Base-by-base conservation (phyloP, 768 basidiomycete species). In the Xerocomus spinulosus region DNA sequence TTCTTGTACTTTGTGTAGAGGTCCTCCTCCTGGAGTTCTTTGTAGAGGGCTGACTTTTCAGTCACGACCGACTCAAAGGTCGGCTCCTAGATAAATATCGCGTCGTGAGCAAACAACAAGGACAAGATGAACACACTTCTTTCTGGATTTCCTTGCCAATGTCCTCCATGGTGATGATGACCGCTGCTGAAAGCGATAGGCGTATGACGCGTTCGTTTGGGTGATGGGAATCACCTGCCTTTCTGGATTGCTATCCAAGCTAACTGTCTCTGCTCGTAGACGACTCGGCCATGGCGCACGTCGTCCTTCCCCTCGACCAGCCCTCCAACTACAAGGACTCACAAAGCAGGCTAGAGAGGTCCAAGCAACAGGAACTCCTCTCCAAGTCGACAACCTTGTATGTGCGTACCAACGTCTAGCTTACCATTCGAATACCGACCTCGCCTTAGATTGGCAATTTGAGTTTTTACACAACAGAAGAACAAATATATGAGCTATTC, bases 261-360 rank as follows among this genome's bases (percentile, higher is more conserved):
- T 26, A 25, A 28, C 26, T 28, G 10, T 10, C 5, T 28, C 10
- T n/a, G n/a, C 26, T 10, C 26, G 10, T 28, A 28, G 26, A 28
- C 26, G 50, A 63, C n/a, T n/a, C 58, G 57, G 62, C 57, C 65
- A 90, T 91, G 92, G 82, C 93, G 35, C 85, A 94, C 74, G 84
- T 95, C 58, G 85, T 95, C 39, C 62, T 77, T 24, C 69, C 85
- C 28, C 77, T 97, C 56, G 95, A 97, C 72, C 87, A 92, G 67
- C 94, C 93, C 38, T 96, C 93, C 5, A 92, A 92, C 67, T 99
- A 99, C 72, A 92, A 93, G 66, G 95, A 99, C 70, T 94, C 90
- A 13, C 88, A 94, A 69, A 74, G 77, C 32, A 80, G 85, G 46
- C 71, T 92, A 44, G 87, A 96, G 71, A 77, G 87, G 53, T 76